Evolutionary conservation across 805 yeast species (phyloP), one percentile per base, ranked within the genome.

Genomic region (Sugiyamaella marilandica): DNA sequence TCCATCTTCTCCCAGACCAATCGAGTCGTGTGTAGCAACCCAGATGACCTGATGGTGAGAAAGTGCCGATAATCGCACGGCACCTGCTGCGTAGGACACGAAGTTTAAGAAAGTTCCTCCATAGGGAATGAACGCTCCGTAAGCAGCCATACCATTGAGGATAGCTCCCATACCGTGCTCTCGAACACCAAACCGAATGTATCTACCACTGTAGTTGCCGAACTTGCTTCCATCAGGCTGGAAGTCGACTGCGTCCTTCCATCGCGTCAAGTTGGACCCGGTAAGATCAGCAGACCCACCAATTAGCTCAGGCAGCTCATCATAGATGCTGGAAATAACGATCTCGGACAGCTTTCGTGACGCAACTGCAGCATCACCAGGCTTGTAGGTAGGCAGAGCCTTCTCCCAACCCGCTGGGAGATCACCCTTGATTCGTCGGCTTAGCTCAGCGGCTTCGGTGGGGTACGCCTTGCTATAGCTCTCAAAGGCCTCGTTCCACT

Each of bases 151-250:
- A 85, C 99, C 99, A 76, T 94, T 92, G 83, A 91, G 80, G 72
- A 91, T 86, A 60, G 97, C 97, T 76, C 96, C 97, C 97, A 92
- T 90, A 73, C 88, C 97, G 75, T 94, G 98, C 80, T 92, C 99
- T 76, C 99, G 86, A 61, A 92, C 96, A 84, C 99, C 99, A 72
- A 85, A 92, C 77, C 97, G 85, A 74, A 92, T 79, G 78, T 92
- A 92, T 71, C 96, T 85, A 70, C 99, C 99, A 54, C 82, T 59
- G 79, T 85, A 91, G 67, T 82, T 82, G 73, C 98, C 98, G 62
- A 88, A 75, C 46, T 83, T 83, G 55, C 89, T 74, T 52, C 81
- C 67, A 52, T 89, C 87, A 52, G 94, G 87, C 81, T 94, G 97
- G 91, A 91, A 92, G 74, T 91, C 96, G 61, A 80, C 81, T 57